Base-by-base conservation (phyloP, 2,329 filamentous ascomycete species). In the Mollisiaceae sp. region DNA sequence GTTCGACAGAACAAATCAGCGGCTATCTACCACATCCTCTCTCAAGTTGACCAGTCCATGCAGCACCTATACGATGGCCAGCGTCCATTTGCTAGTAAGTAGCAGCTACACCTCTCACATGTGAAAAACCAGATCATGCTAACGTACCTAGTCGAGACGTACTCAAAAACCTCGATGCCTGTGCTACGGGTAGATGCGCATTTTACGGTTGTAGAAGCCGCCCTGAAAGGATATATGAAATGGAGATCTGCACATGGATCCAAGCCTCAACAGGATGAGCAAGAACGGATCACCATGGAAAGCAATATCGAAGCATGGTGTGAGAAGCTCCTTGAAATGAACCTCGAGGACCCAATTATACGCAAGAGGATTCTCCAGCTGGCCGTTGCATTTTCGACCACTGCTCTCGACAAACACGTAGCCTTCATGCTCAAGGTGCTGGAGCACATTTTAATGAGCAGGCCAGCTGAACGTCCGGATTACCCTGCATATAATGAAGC, bases 401-500 rank as follows among this genome's bases (percentile, higher is more conserved):
- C 88, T 36, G 91, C 91, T 2, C 82, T 97, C 8, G 89, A 93
- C 74, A 89, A 89, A 71, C 91, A 92, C 63, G 86, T 90, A 6
- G 85, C 83, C 41, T 94, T 97, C 77, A 95, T 97, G 78, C 83
- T 97, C 22, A 93, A 91, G 75, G 92, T 97, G 24, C 84, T 98
- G 3, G 93, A 97, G 75, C 92, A 97, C 77, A 93, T 97, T 68
- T 84, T 99, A 43, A 88, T 94, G 74, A 93, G 92, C 39, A 90
- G 91, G 79, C 88, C 92, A n/a, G 82, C 86, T 3, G 87, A 92
- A 52, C 86, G 91, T 63, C 88, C 90, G 2, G 86, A 90, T 54
- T 86, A 91, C 72, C 84, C 86, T 47, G 82, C 87, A 2, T 97
- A 94, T 77, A 93, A 91, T 15, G 95, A 98, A 69, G 90, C 94